Percentiles rank a stretch among this genome's conserved stretches.
Evolutionary conservation across 2,329 filamentous ascomycete species (phyloP).

Genomic region (Geosmithia flava): DNA sequence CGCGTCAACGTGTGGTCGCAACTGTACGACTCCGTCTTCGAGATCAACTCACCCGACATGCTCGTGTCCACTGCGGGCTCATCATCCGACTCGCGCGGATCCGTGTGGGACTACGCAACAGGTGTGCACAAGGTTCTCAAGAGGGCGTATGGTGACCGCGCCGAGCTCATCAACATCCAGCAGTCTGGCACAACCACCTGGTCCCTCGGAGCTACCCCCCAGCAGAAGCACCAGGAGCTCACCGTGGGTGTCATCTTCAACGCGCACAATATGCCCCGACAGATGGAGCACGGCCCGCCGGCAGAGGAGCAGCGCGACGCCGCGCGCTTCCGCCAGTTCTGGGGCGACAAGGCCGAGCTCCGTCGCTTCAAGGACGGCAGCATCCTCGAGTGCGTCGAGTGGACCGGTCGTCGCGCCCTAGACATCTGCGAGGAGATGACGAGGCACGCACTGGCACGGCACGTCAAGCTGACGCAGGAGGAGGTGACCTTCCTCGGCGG

Average conservation of each 20-base stretch:
- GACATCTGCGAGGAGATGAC: constrained; percentile 73
- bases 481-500: constrained; percentile 37
- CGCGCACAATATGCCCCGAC: constrained; percentile 56
- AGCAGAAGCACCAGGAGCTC: constrained; percentile 20
- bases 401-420: constrained; percentile 51
- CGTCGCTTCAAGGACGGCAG: constrained; percentile 91
- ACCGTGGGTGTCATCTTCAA: constrained; percentile 62
- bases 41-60: constrained; percentile 17
- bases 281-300: constrained; percentile 77
- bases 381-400: constrained; percentile 85
- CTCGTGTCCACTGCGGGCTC: constrained; percentile 12
- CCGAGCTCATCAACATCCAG: constrained; percentile 52
- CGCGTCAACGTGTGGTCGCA: constrained; percentile 42
- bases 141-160: constrained; percentile 64
- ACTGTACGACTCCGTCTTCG: constrained; percentile 36
- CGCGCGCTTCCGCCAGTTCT: constrained; percentile 75
- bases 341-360: constrained; percentile 88
- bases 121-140: constrained; percentile 54
- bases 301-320: constrained; percentile 79
- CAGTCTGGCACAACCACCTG: constrained; percentile 18
- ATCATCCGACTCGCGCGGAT: constrained; percentile 27
- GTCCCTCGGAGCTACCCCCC: constrained; percentile 9
- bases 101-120: constrained; percentile 31
- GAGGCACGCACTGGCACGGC: constrained; percentile 54
- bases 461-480: constrained; percentile 48